Conservation (phyloP, 352 stramenopile genomes). For the Albugo laibachii region DNA sequence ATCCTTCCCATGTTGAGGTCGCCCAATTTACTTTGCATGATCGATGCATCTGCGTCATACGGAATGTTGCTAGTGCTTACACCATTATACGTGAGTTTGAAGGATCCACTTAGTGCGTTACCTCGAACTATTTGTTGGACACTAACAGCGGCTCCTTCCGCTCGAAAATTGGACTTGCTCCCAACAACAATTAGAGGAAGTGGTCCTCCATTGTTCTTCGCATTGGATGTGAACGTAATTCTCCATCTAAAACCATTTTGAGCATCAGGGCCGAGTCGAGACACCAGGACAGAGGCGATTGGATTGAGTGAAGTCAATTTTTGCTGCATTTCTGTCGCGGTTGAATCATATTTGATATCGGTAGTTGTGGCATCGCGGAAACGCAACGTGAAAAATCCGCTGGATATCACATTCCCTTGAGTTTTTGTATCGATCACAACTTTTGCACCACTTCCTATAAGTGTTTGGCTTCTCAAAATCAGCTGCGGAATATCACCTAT, state of each 20-base stretch:
- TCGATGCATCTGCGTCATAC: conserved; percentile 42
- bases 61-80: conserved; percentile 48
- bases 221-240: conserved; percentile 56
- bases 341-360: conserved; percentile 69
- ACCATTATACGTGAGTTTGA: conserved; percentile 28
- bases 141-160: conserved; percentile 13
- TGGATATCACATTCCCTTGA: conserved; percentile 41
- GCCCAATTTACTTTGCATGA: conserved; percentile 47
- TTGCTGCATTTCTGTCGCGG: conserved; percentile 35
- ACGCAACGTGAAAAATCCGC: conserved; percentile 81
- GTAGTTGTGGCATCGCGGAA: conserved; percentile 79
- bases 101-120: conserved; percentile 49
- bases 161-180: conserved; percentile 16
- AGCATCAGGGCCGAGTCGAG: conserved; percentile 20
- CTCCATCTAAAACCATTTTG: conserved; percentile 54
- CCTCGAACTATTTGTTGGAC: conserved; percentile 19
- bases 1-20: conserved; percentile 30
- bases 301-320: conserved; percentile 30
- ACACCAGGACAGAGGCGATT: conserved; percentile 42
- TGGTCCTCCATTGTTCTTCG: conserved; percentile 26
- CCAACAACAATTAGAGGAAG: conserved; percentile 32
- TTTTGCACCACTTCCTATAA: conserved; percentile 48
- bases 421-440: conserved; percentile 36
- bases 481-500: conserved; percentile 47
- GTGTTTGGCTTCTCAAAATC: conserved; percentile 35